Conservation (phyloP, 2,329 filamentous ascomycete species). For the Passalora sequoiae region DNA sequence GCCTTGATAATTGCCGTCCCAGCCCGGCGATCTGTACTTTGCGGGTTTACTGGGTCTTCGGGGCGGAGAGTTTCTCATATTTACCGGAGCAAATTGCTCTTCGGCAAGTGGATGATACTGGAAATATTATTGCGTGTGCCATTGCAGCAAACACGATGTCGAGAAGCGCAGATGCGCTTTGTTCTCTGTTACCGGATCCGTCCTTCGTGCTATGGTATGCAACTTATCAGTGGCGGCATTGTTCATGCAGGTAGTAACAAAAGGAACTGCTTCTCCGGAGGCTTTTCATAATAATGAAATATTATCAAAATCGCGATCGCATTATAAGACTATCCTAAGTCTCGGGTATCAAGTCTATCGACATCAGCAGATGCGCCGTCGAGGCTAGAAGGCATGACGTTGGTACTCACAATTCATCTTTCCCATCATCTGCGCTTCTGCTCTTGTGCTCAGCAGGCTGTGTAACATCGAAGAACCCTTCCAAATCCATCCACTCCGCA, state of each 20-base stretch:
- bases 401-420: slow-evolving; percentile 21
- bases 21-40: too few species aligned
- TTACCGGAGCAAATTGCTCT: too few species aligned
- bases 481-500: slow-evolving; percentile 87
- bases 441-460: slow-evolving; percentile 5
- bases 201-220: neutral
- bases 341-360: slow-evolving; percentile 2
- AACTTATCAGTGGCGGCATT: neutral
- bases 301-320: neutral
- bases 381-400: neutral
- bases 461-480: slow-evolving; percentile 45
- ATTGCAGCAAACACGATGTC: neutral
- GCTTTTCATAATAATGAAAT: too few species aligned
- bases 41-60: too few species aligned
- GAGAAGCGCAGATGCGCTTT: neutral
- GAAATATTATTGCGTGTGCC: too few species aligned
- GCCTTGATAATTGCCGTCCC: too few species aligned
- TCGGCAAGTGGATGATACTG: too few species aligned
- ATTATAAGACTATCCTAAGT: neutral
- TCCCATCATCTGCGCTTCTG: slow-evolving; percentile 6
- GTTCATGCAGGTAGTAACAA: neutral
- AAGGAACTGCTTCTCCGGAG: neutral
- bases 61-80: too few species aligned
- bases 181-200: neutral
- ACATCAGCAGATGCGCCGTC: neutral